Percentiles rank a stretch among this genome's conserved stretches.
Evolutionary conservation across 169 alveolate genomes (phyloP).

Genomic region (Perkinsus marinus): DNA sequence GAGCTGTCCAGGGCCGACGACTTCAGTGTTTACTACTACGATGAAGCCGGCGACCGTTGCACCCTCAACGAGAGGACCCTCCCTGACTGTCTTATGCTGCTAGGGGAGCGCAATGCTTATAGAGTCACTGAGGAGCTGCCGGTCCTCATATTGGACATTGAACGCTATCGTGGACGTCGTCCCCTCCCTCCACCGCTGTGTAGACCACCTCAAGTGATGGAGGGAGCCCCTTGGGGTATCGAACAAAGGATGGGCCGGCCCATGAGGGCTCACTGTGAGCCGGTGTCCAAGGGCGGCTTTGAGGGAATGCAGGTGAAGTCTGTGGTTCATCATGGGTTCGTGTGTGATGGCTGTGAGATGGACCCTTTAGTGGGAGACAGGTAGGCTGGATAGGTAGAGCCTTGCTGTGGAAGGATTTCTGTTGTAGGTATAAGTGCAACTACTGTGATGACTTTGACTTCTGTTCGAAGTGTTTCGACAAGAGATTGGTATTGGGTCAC

Average conservation of each 20-base stretch:
- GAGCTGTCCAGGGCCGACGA: neutral
- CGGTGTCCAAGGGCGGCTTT: neutral
- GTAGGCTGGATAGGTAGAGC: neutral
- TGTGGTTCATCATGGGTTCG: neutral
- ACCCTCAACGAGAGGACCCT: neutral
- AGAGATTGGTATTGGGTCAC: neutral
- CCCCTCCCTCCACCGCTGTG: neutral
- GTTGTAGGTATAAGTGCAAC: conserved; percentile 37
- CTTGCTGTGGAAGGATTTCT: neutral
- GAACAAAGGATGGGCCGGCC: neutral
- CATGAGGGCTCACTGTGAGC: no score
- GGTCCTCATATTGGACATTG: neutral
- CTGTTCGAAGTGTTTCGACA: conserved; percentile 37
- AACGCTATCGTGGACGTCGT: neutral
- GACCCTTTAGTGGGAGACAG: conserved; percentile 12
- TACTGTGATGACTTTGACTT: conserved; percentile 47
- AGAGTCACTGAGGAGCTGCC: neutral
- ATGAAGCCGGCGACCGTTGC: neutral
- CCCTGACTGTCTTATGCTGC: neutral
- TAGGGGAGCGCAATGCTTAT: neutral
- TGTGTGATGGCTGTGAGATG: neutral
- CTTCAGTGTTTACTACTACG: neutral
- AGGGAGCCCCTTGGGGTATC: neutral
- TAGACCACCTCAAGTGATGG: neutral
- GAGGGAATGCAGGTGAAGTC: neutral